Evolutionary conservation across 495 filamentous ascomycete genomes (phyloP), one percentile per base, ranked within the genome.

Genomic region (Penicillium goetzii): DNA sequence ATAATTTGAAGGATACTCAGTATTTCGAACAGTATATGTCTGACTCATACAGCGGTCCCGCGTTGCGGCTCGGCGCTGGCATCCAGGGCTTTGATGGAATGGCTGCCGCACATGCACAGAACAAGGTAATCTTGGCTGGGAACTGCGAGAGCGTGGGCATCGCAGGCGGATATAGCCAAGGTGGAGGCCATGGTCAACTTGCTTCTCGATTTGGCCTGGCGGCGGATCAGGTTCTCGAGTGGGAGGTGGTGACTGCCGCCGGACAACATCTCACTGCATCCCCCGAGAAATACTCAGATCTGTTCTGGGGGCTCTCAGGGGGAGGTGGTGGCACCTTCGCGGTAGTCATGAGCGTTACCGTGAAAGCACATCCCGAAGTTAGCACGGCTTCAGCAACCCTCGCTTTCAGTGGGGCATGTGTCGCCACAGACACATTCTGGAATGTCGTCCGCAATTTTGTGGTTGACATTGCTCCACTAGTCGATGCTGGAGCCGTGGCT

Each of bases 211-310:
- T 82, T 56, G 88, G 88, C 0, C 74, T 91, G 5, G 88, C 71
- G 3, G 86, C 86, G 0, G 88, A 91, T 67, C 79, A 86, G 34
- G 80, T 85, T 0, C 75, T 90, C 1, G 81, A 86, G 62, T 84
- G 83, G 75, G 84, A 87, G 62, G 73, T 90, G 0, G 81, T 90
- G 54, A 61, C 50, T 10, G 59, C 59, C 14, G 59, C 23, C 5
- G 59, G 59, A 17, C n/a, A 61, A 11, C 49, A 41, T 14, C 36
- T 55, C 8, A 45, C 11, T 14, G 59, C 23, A 2, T 43, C 59
- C 0, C 50, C 59, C 17, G 38, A 33, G 1, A 36, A 47, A 15
- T 38, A 88, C 30, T 38, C 59, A 0, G 66, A 65, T 38, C 52
- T 66, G 19, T 67, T 36, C 61, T 67, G 65, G 65, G 65, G 61